phyloP scores from a whole-genome alignment of 129 eudicot species.

The Chrysanthemum seticuspe region DNA sequence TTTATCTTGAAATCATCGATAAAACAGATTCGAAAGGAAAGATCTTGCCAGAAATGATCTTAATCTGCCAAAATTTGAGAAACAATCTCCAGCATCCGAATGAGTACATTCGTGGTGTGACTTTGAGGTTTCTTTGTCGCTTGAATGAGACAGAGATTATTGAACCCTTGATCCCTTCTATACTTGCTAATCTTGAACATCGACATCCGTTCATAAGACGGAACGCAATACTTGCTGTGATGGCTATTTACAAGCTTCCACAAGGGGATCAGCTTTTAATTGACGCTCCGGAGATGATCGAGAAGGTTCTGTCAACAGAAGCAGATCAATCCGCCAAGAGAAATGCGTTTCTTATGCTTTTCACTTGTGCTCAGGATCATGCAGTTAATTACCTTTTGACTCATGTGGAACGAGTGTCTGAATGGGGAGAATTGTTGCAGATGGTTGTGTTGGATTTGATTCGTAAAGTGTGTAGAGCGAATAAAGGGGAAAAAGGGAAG shows the following conservation, averaged over 20 bases:
- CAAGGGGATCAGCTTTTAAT: constrained; percentile 92
- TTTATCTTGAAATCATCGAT: constrained; percentile 85
- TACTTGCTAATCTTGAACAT: constrained; percentile 79
- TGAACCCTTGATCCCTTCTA: constrained; percentile 91
- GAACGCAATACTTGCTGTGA: constrained; percentile 93
- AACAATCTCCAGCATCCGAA: constrained; percentile 93
- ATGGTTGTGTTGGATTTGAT: constrained; percentile 95
- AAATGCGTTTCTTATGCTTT: constrained; percentile 97
- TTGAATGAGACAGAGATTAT: constrained; percentile 80
- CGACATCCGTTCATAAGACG: constrained; percentile 88
- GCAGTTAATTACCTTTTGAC: constrained; percentile 83
- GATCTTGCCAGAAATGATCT: constrained; percentile 91
- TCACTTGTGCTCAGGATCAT: constrained; percentile 87
- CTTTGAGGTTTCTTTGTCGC: constrained; percentile 89
- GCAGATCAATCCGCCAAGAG: constrained; percentile 92
- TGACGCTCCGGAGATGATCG: constrained; percentile 95
- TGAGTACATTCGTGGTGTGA: constrained; percentile 92
- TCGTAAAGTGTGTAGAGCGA: constrained; percentile 90
- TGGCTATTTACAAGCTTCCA: constrained; percentile 93
- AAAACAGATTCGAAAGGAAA: constrained; percentile 78
- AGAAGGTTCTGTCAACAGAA: constrained; percentile 77
- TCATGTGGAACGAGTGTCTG: constrained; percentile 76
- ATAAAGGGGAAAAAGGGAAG: constrained; percentile 83
- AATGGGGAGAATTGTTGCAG: constrained; percentile 93
- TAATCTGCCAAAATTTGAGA: constrained; percentile 89